Conservation (phyloP, 2,329 filamentous ascomycete genomes). For the Escovopsis sp. region DNA sequence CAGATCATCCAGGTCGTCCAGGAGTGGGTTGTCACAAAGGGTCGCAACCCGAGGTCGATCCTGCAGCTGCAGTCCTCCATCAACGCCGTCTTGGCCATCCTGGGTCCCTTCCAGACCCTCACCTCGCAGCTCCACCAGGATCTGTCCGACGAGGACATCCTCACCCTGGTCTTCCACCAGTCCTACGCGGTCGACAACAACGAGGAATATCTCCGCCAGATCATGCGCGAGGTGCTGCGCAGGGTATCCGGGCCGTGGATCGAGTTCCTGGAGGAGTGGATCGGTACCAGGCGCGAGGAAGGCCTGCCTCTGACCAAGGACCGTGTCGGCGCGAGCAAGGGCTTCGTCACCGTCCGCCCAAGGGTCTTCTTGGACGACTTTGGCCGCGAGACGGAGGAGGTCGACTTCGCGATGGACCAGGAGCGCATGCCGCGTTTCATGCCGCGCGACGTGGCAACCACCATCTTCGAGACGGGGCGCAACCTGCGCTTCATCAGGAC, state of each 20-base stretch:
- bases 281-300: constrained; percentile 48
- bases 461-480: constrained; percentile 66
- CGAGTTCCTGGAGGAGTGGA: constrained; percentile 55
- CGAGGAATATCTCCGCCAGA: constrained; percentile 42
- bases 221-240: constrained; percentile 52
- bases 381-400: constrained; percentile 38
- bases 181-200: constrained; percentile 49
- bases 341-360: constrained; percentile 45
- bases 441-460: constrained; percentile 48
- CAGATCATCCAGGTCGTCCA: constrained; percentile 34
- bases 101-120: constrained; percentile 36
- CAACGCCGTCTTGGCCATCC: constrained; percentile 29
- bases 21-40: constrained; percentile 29
- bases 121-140: constrained; percentile 29
- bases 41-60: constrained; percentile 28
- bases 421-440: constrained; percentile 58
- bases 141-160: constrained; percentile 41
- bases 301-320: constrained; percentile 37
- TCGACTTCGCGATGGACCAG: constrained; percentile 47
- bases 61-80: constrained; percentile 37
- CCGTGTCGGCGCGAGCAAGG: constrained; percentile 27
- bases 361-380: constrained; percentile 41
- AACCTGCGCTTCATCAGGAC: constrained; percentile 58
- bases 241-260: constrained; percentile 51
- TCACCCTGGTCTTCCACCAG: constrained; percentile 46